Evolutionary conservation across 1,284 basidiomycete genomes (phyloP), one percentile per base, ranked within the genome.

Genomic region (Rhodotorula sp.): DNA sequence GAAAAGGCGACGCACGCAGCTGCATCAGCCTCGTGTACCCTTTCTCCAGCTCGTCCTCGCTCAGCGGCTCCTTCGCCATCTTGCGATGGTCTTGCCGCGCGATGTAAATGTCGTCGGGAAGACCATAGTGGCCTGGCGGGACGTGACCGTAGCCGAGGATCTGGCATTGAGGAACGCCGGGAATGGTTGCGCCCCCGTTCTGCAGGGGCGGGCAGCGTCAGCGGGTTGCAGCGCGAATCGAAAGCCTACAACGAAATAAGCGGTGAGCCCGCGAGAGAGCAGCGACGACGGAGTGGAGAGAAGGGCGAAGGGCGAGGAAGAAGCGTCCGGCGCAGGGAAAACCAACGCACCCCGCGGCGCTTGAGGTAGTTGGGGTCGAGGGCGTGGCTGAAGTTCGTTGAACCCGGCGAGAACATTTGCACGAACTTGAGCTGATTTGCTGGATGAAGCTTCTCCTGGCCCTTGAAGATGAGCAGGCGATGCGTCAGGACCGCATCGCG

Each of bases 401-500:
- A 67, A 0, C 66, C 66, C 5, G 66, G 66, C 27, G 59, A 61
- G 44, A 67, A 67, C 44, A 46, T 44, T 32, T 67, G 66, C 2
- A 62, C 60, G 36, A 67, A 67, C 29, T 56, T 56, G 41, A 67
- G 66, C 60, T 67, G 66, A 25, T 61, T 61, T 12, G 51, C 53
- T 3, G 66, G 66, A 44, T 67, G 66, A 25, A 61, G 60, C 58
- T 62, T 62, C 29, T 25, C 29, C 37, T 67, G 66, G 17, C 66
- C 66, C 60, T 67, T 67, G 66, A 67, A 54, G 41, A 67, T 41
- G 21, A 67, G 66, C 9, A 67, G 60, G 27, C 60, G 50, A 53
- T 67, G 59, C 7, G 59, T 67, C 32, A 67, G 60, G 59, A 67
- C 60, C 19, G 66, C 66, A 6, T 61, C 32, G 34, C 51, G 61